Evolutionary conservation across 345 rosid species (phyloP).

Genomic region (Salix koriyanagi): DNA sequence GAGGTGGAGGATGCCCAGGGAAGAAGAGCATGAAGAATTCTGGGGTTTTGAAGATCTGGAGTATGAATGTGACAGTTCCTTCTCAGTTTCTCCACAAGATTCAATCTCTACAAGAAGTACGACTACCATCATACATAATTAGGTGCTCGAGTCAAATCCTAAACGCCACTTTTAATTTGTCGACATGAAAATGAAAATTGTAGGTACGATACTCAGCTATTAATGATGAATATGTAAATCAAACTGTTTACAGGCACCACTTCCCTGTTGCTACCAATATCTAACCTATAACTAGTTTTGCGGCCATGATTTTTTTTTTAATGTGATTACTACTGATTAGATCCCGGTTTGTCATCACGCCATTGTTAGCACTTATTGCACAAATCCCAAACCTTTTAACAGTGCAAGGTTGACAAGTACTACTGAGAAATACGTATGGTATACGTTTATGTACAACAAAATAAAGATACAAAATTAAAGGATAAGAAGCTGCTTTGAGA

Average conservation of each 20-base stretch:
- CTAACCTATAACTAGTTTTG: neutral
- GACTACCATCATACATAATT: constrained; percentile 1
- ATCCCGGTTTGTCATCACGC: neutral
- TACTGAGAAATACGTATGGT: neutral
- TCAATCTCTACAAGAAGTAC: constrained; percentile 56
- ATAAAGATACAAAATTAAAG: no score
- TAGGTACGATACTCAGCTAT: neutral
- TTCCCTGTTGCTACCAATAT: neutral
- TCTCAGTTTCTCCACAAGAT: constrained; percentile 56
- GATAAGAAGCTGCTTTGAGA: no score
- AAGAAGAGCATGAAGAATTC: constrained; percentile 67
- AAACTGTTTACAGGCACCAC: neutral
- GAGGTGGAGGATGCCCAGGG: constrained; percentile 79
- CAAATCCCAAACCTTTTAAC: neutral
- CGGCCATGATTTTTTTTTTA: neutral
- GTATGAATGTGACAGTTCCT: constrained; percentile 49
- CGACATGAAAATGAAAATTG: constrained; percentile 7
- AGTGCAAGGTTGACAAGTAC: neutral
- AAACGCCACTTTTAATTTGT: neutral
- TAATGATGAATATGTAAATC: neutral
- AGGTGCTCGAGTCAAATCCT: neutral
- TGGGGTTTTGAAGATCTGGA: constrained; percentile 95
- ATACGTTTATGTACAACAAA: no score
- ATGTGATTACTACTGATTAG: neutral
- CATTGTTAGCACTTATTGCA: neutral